phyloP scores from a whole-genome alignment of 345 rosid species.

The Hibiscus tridactylites region DNA sequence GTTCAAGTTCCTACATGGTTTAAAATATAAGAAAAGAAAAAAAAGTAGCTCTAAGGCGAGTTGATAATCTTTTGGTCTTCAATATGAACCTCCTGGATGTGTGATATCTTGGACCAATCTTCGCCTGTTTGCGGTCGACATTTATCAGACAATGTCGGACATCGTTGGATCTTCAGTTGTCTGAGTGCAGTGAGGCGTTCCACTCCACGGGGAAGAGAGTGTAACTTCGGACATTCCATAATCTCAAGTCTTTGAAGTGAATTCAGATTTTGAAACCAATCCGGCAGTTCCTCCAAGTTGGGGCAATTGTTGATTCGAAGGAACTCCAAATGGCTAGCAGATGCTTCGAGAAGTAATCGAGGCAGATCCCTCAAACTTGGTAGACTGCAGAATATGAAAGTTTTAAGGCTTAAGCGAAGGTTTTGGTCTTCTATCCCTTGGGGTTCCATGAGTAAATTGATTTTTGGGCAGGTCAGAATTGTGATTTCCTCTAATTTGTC shows the following conservation, averaged over 20 bases:
- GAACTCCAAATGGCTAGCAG: background rate
- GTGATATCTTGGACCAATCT: background rate
- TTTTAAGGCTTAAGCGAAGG: background rate
- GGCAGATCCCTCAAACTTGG: background rate
- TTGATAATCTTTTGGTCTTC: too few species aligned
- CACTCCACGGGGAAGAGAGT: background rate
- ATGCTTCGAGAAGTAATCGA: background rate
- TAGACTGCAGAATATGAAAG: background rate
- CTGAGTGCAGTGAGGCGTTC: background rate
- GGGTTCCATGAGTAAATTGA: conserved; percentile 1
- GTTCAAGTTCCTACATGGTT: too few species aligned
- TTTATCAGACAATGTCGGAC: background rate
- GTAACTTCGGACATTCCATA: background rate
- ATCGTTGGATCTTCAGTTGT: background rate
- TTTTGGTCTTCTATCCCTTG: background rate
- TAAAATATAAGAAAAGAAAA: too few species aligned
- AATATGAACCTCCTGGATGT: background rate
- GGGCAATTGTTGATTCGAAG: background rate
- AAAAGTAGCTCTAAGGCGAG: too few species aligned
- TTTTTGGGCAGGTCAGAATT: background rate
- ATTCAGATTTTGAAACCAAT: background rate
- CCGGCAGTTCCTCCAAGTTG: background rate
- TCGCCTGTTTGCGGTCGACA: background rate
- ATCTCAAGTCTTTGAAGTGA: background rate
- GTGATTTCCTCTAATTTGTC: background rate